Evolutionary conservation across 2,329 filamentous ascomycete species (phyloP).

Genomic region (Ophiostoma sp.): DNA sequence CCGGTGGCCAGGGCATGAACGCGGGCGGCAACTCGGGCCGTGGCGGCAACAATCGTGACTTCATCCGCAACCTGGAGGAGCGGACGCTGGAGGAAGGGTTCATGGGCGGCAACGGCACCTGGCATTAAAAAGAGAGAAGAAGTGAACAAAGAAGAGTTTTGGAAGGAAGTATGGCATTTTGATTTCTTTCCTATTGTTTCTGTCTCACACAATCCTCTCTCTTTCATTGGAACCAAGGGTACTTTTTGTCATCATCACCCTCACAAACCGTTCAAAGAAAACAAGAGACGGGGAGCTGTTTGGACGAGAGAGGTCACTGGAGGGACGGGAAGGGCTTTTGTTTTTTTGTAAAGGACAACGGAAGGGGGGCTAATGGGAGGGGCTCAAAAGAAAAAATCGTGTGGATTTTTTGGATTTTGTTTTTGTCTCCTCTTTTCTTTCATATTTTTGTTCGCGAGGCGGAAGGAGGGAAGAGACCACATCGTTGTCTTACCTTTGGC

Average conservation of each 20-base stretch:
- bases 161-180: background rate
- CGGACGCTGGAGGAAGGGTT: constrained; percentile 91
- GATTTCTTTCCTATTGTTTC: background rate
- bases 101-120: constrained; percentile 64
- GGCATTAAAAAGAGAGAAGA: constrained; percentile 57
- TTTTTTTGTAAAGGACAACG: background rate
- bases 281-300: background rate
- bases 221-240: no score
- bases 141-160: background rate
- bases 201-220: background rate
- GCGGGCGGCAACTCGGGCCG: constrained; percentile 8
- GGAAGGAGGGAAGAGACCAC: background rate
- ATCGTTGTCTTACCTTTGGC: background rate
- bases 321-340: background rate
- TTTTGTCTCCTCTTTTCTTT: background rate
- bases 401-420: constrained; percentile 1
- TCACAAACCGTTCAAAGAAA: background rate
- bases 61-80: constrained; percentile 93
- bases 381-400: background rate
- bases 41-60: constrained; percentile 65
- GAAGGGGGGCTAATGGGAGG: background rate
- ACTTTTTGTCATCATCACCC: background rate
- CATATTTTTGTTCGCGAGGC: background rate
- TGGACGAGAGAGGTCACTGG: background rate
- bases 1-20: constrained; percentile 33